A percentile compares a stretch with the other conserved stretches of the same genome.
phyloP scores from a whole-genome alignment of 805 yeast species.

The Candida montana region DNA sequence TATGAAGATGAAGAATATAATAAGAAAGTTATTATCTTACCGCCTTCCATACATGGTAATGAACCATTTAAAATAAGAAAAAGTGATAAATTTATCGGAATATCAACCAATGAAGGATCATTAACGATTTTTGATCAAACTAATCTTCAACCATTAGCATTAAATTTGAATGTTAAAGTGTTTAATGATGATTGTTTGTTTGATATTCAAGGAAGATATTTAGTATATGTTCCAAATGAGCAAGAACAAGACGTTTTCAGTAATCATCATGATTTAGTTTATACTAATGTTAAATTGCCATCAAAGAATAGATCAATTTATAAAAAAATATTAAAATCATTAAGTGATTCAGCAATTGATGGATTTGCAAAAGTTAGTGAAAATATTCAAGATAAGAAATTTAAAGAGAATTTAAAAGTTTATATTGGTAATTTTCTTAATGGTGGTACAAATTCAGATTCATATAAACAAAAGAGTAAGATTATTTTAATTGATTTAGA shows the following conservation, averaged over 20 bases:
- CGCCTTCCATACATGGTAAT: constrained; percentile 24
- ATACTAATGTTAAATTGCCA: constrained; percentile 18
- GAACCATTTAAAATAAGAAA: constrained; percentile 21
- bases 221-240: constrained; percentile 31
- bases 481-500: constrained; percentile 45
- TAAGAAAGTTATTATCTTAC: constrained; percentile 19
- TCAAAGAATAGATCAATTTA: constrained; percentile 19
- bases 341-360: constrained; percentile 51
- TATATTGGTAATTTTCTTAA: constrained; percentile 15
- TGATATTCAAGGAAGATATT: constrained; percentile 38
- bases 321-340: constrained; percentile 33
- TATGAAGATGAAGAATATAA: constrained; percentile 5
- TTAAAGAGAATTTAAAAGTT: constrained; percentile 4
- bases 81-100: constrained; percentile 20
- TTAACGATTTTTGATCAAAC: constrained; percentile 22
- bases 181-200: constrained; percentile 35
- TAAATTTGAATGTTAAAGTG: constrained; percentile 15
- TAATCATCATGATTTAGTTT: neutral
- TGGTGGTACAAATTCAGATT: constrained; percentile 3
- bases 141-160: constrained; percentile 15
- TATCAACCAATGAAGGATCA: constrained; percentile 26
- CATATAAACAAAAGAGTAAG: constrained; percentile 10
- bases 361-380: constrained; percentile 44
- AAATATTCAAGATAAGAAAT: constrained; percentile 12
- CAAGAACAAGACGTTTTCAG: neutral